Evolutionary conservation across 176 grass and related monocot genomes (phyloP), one percentile per base, ranked within the genome.

Genomic region (Metroxylon sagu): DNA sequence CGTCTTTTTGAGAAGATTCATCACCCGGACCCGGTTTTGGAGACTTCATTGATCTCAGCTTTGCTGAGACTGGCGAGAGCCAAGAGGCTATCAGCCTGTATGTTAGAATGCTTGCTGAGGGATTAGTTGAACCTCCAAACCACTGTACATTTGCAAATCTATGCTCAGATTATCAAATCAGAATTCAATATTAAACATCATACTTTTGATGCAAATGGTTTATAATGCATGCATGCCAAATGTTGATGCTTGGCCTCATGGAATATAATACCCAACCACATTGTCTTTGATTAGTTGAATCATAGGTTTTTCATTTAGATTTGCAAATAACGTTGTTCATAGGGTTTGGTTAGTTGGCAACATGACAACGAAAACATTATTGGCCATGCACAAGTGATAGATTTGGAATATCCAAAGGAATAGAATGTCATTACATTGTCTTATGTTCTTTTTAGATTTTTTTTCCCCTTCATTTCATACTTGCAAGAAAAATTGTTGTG

Each of bases 41-140:
- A 64, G 63, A 80, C 69, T 80, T 80, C 78, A 29, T 35, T 80
- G 16, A 59, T 80, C 31, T 57, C 70, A 50, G 65, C 19, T 69
- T 80, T 68, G 62, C 71, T 29, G 55, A 51, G 23, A 52, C 35
- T 51, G 64, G 70, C 15, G 48, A 74, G 54, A 25, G 19, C 43
- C 23, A 74, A 5, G 4, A 26, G 48, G 65, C 64, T 55, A 35
- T 80, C 49, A 50, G 52, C 50, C 59, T 80, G 28, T 80, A 69
- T 74, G 31, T 48, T 53, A 70, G 57, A 69, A 74, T 80, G 64
- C 5, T 64, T 43, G 29, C 53, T 57, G 71, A 69, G 49, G 58
- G 64, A 64, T 62, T 39, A 18, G 64, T 19, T 17, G 30, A 55
- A 19, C 64, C 71, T 62, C 57, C 57, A 57, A 80, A 74, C 39